These are phyloP conservation scores for Takashimella tepidaria DNA, from an alignment of 1,284 basidiomycete genomes.

Conservation along the genomic window DNA sequence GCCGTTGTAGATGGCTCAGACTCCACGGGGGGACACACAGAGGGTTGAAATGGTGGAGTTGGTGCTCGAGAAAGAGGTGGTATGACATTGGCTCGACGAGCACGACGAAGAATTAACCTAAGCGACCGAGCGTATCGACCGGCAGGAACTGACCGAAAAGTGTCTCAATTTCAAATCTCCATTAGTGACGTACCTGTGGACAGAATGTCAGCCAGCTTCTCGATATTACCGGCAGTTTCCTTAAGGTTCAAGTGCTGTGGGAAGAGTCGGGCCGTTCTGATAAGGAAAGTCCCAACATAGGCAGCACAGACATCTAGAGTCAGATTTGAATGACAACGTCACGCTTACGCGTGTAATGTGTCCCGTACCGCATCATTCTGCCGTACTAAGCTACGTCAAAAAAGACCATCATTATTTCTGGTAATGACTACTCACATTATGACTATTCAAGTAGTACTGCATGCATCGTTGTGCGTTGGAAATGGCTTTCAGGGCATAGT, in stretches of 20 bases:
- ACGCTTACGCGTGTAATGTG: constrained; percentile 51
- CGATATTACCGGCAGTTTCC: constrained; percentile 68
- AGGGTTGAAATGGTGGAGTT: constrained; percentile 32
- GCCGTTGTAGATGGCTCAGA: background rate
- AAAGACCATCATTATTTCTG: no score
- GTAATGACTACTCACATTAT: constrained; percentile 21
- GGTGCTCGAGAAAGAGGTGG: constrained; percentile 35
- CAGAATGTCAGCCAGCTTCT: constrained; percentile 66
- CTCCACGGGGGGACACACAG: constrained; percentile 4
- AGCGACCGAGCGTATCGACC: constrained; percentile 81
- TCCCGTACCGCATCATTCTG: constrained; percentile 76
- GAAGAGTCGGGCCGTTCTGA: constrained; percentile 76
- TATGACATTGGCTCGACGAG: constrained; percentile 59
- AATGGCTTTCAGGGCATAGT: constrained; percentile 42
- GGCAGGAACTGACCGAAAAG: constrained; percentile 68
- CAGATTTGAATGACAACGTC: constrained; percentile 36
- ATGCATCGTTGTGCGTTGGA: constrained; percentile 43
- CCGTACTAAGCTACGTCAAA: no score
- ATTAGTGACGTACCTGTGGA: constrained; percentile 57
- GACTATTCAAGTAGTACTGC: constrained; percentile 39
- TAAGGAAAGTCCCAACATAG: constrained; percentile 78
- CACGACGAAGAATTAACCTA: constrained; percentile 75
- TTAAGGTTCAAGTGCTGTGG: constrained; percentile 73
- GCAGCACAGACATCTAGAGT: constrained; percentile 83
- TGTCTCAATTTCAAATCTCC: no score